phyloP scores from a whole-genome alignment of 331 rosid species.

The Pyracantha coccinea region DNA sequence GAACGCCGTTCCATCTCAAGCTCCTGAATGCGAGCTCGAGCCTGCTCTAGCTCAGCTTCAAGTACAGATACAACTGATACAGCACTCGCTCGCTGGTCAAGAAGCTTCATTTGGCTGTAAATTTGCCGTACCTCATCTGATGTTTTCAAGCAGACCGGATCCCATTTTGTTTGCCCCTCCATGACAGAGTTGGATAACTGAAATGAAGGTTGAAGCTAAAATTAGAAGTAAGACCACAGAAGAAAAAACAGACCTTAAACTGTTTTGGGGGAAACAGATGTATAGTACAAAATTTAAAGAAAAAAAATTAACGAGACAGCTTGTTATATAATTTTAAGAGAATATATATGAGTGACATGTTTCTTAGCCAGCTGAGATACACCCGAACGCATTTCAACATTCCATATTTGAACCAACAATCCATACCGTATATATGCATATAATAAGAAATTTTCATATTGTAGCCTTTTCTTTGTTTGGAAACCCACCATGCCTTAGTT shows the following conservation, averaged over 20 bases:
- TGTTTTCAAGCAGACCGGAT: slow-evolving; percentile 51
- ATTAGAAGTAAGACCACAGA: slow-evolving; percentile 3
- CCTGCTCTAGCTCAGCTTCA: slow-evolving; percentile 67
- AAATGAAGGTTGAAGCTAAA: slow-evolving; percentile 45
- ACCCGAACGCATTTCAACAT: neutral
- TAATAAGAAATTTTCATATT: neutral
- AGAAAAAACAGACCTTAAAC: neutral
- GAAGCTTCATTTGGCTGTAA: slow-evolving; percentile 51
- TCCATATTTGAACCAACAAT: neutral
- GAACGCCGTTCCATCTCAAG: slow-evolving; percentile 65
- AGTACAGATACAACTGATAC: slow-evolving; percentile 56
- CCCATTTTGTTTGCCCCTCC: slow-evolving; percentile 96
- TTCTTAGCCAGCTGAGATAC: neutral
- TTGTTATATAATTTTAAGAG: neutral
- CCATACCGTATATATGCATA: neutral
- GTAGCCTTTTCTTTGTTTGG: neutral
- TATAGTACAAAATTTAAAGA: neutral
- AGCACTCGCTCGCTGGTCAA: slow-evolving; percentile 54
- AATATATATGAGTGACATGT: neutral
- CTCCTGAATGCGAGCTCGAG: slow-evolving; percentile 56
- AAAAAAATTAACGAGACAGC: neutral
- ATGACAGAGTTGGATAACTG: slow-evolving; percentile 51
- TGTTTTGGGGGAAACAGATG: neutral
- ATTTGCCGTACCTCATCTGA: slow-evolving; percentile 47
- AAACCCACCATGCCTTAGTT: neutral